phyloP scores from a whole-genome alignment of 805 yeast species.

The Jamesozyma rosinii region DNA sequence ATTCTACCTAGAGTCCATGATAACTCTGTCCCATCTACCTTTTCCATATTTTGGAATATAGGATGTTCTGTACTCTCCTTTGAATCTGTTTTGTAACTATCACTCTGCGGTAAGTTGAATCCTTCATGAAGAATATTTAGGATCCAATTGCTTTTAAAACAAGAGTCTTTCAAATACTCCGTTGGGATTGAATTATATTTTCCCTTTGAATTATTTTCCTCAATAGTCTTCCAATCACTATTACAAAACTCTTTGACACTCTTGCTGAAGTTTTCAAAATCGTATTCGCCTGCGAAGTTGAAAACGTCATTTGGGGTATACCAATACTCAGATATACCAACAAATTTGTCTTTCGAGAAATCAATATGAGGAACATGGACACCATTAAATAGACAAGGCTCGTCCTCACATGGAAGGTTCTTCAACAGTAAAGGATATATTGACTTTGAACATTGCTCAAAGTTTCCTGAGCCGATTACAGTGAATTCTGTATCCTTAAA shows the following conservation, averaged over 20 bases:
- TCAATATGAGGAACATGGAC: slow-evolving; percentile 87
- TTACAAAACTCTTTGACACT: slow-evolving; percentile 67
- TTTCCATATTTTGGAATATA: slow-evolving; percentile 75
- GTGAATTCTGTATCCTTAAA: slow-evolving; percentile 39
- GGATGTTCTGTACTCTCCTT: slow-evolving; percentile 25
- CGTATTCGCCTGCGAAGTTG: slow-evolving; percentile 80
- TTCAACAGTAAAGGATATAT: slow-evolving; percentile 72
- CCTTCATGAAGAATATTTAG: slow-evolving; percentile 86
- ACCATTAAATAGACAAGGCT: slow-evolving; percentile 90
- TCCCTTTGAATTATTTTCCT: slow-evolving; percentile 42
- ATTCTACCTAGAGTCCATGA: slow-evolving; percentile 95
- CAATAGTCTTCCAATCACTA: slow-evolving; percentile 57
- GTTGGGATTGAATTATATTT: slow-evolving; percentile 48
- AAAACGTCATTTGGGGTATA: slow-evolving; percentile 90
- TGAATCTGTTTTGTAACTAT: slow-evolving; percentile 33
- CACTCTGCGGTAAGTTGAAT: slow-evolving; percentile 71
- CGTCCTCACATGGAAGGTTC: slow-evolving; percentile 72
- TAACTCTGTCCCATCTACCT: slow-evolving; percentile 73
- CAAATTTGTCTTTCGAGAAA: slow-evolving; percentile 68
- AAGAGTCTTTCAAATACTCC: slow-evolving; percentile 59
- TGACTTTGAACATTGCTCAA: slow-evolving; percentile 58
- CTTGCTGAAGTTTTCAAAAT: slow-evolving; percentile 57
- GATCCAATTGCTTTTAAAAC: slow-evolving; percentile 95
- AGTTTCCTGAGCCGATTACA: slow-evolving; percentile 69
- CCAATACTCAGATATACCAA: slow-evolving; percentile 96